Evolutionary conservation across 257 asterid species (phyloP).

Genomic region (Datura wrightii): DNA sequence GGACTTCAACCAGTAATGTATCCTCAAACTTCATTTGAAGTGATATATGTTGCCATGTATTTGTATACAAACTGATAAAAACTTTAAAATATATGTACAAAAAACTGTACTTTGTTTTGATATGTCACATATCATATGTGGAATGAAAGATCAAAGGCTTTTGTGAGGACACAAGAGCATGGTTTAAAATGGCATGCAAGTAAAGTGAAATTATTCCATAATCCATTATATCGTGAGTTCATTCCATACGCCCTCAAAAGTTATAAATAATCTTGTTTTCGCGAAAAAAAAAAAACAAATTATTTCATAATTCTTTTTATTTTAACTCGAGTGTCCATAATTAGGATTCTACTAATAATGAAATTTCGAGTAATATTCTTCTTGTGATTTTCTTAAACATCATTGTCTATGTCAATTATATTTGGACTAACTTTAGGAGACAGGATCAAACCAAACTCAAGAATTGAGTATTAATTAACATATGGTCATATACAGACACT

Average conservation of each 20-base stretch:
- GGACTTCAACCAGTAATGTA: conserved; percentile 15
- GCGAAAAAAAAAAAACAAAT: background rate
- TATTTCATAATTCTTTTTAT: background rate
- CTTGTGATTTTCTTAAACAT: too few relatives aligned
- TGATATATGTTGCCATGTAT: conserved; percentile 4
- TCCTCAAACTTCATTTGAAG: conserved; percentile 22
- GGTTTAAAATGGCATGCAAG: background rate
- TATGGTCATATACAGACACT: background rate
- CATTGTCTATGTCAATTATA: background rate
- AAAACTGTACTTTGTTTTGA: background rate
- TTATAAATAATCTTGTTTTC: background rate
- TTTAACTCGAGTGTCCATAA: background rate
- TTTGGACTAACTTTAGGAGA: background rate
- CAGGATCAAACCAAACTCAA: background rate
- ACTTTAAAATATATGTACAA: background rate
- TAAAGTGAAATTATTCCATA: background rate
- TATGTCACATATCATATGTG: background rate
- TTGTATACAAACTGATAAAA: conserved; percentile 9
- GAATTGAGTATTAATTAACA: too few relatives aligned
- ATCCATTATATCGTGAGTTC: background rate
- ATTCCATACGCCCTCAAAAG: background rate
- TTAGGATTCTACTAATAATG: background rate
- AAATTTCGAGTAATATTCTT: too few relatives aligned
- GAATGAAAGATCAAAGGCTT: conserved; percentile 11
- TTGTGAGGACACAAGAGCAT: background rate